Evolutionary conservation across 768 basidiomycete genomes (phyloP).

Genomic region (Daedaleopsis sinensis): DNA sequence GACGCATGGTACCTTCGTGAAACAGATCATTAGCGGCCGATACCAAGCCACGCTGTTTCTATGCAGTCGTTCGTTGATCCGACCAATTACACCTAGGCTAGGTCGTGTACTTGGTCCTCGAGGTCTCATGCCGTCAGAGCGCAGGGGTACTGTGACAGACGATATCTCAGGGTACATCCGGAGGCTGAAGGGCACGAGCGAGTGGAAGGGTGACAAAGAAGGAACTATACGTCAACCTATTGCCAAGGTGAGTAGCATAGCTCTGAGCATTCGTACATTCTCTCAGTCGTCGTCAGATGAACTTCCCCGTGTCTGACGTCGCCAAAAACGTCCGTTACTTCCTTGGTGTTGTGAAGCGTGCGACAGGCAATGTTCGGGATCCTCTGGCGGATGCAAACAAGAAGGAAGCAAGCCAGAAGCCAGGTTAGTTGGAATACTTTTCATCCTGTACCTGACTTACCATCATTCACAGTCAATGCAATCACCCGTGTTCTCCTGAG

Average conservation of each 20-base stretch:
- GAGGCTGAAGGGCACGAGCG: slow-evolving; percentile 77
- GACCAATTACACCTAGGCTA: slow-evolving; percentile 76
- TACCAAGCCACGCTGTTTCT: slow-evolving; percentile 84
- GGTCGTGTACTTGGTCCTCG: slow-evolving; percentile 82
- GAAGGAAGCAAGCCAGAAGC: slow-evolving; percentile 43
- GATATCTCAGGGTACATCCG: slow-evolving; percentile 83
- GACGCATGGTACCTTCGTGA: not conserved
- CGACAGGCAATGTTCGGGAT: slow-evolving; percentile 70
- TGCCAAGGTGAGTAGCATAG: slow-evolving; percentile 57
- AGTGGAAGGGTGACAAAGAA: slow-evolving; percentile 91
- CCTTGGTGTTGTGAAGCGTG: slow-evolving; percentile 70
- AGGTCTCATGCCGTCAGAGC: slow-evolving; percentile 93
- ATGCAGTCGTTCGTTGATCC: slow-evolving; percentile 78
- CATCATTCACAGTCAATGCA: slow-evolving; percentile 54
- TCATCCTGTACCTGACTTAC: not conserved
- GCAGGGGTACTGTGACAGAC: slow-evolving; percentile 92
- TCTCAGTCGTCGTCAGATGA: slow-evolving; percentile 48
- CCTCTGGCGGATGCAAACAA: slow-evolving; percentile 44
- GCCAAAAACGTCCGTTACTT: slow-evolving; percentile 80
- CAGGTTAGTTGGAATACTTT: slow-evolving; percentile 33
- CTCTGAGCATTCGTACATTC: not conserved
- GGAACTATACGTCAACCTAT: slow-evolving; percentile 86
- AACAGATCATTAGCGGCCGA: slow-evolving; percentile 72
- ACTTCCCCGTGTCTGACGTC: slow-evolving; percentile 76
- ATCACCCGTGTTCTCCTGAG: slow-evolving; percentile 86